Conservation (phyloP, 495 filamentous ascomycete genomes). For the Podospora sp. region DNA sequence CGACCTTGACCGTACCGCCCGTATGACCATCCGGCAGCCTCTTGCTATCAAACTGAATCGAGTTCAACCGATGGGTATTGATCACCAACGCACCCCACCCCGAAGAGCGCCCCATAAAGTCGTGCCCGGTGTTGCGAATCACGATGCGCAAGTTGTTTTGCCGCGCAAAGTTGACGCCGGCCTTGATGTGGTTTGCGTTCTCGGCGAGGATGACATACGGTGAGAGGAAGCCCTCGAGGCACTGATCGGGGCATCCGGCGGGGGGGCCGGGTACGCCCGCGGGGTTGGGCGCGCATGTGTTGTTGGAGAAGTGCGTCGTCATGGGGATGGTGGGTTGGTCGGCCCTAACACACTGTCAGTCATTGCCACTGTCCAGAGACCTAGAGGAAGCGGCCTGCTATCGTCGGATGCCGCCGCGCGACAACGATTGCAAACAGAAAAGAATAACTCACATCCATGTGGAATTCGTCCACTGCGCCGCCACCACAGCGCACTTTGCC, state of each 20-base stretch:
- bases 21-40: not conserved
- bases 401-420: not conserved
- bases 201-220: conserved; percentile 8
- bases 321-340: conserved; percentile 10
- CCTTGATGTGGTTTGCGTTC: conserved; percentile 4
- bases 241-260: not conserved
- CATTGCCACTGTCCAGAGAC: too few relatives aligned
- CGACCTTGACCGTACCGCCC: conserved; percentile 4
- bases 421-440: not conserved
- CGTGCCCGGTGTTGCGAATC: conserved; percentile 47
- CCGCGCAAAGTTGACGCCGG: conserved; percentile 40
- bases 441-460: conserved; percentile 4
- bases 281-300: conserved; percentile 4
- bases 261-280: not conserved
- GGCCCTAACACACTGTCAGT: not conserved
- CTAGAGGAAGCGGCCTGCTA: too few relatives aligned
- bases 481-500: conserved; percentile 7
- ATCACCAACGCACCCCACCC: conserved; percentile 47
- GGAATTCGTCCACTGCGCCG: conserved; percentile 9
- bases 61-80: conserved; percentile 53
- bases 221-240: conserved; percentile 1
- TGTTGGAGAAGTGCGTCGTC: conserved; percentile 1
- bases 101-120: conserved; percentile 46
- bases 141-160: conserved; percentile 42
- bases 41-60: conserved; percentile 27